Evolutionary conservation across 306 rosid genomes (phyloP), one percentile per base, ranked within the genome.

Genomic region (Quercus aquifolioides): DNA sequence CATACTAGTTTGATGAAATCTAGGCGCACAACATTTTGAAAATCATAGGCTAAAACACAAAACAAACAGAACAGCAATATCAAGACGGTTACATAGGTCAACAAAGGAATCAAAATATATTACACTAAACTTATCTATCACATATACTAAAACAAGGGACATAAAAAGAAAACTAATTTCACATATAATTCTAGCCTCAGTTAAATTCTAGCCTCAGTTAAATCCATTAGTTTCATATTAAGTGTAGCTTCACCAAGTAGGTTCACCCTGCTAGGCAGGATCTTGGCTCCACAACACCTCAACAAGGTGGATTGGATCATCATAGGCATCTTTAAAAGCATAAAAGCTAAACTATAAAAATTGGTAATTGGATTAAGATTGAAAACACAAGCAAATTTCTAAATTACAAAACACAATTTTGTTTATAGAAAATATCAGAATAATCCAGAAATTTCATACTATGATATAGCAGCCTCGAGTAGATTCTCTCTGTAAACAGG

Each of bases 261-360:
- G 95, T 94, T 92, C 94, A 67, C 91, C 98, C 89, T 88, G 89
- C 41, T 14, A 77, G 79, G 82, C 94, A 89, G 86, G 94, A 88
- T 0, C 95, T 76, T 86, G 77, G 92, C 4, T 90, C 83, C 86
- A 86, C 88, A 31, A 84, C 89, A 89, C 65, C 91, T 94, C 89
- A 60, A 49, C 73, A 75, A 62, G 21, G 46, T 76, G 96, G 91
- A 88, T 85, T 67, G 13, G 0, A 28, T 86, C 94, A 84, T 92
- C 91, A 79, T 28, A 0, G 77, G 77, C 77, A 82, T 10, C 13
- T 8, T 2, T 18, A 14, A 46, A 72, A 13, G 62, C 10, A 54
- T 2, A 7, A 19, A 38, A n/a, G 7, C 8, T 5, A 25, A 0
- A 6, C 14, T 0, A 70, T 12, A 0, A 13, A 69, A 59, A 8